These are phyloP conservation scores for Mortierella alpina DNA, from an alignment of 192 early-diverging fungal species.

Conservation along the genomic window DNA sequence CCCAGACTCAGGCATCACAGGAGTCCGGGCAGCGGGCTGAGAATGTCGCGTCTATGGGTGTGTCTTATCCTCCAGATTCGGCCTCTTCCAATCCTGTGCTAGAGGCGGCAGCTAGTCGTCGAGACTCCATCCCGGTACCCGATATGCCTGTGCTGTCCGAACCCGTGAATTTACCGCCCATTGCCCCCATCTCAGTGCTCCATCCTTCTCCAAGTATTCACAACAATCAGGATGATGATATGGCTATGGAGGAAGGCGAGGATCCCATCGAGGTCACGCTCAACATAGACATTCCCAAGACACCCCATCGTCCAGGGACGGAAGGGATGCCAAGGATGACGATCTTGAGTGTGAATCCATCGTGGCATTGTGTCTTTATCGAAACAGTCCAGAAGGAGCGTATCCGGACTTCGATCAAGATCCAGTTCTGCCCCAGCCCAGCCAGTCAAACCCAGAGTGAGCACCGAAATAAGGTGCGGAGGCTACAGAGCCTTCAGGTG, in stretches of 20 bases:
- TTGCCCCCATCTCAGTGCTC: neutral
- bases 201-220: too few species aligned
- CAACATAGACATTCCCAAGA: conserved; percentile 43
- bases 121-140: too few species aligned
- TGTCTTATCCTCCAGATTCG: too few species aligned
- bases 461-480: conserved; percentile 6
- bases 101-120: too few species aligned
- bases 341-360: conserved; percentile 36
- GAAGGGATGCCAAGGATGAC: conserved; percentile 18
- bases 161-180: neutral
- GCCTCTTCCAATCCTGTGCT: too few species aligned
- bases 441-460: neutral
- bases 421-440: conserved; percentile 41
- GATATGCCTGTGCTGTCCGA: too few species aligned
- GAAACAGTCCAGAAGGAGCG: conserved; percentile 25
- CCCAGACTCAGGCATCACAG: too few species aligned
- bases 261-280: conserved; percentile 33
- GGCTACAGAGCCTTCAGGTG: conserved; percentile 31
- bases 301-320: conserved; percentile 3
- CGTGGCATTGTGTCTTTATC: conserved; percentile 48
- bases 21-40: too few species aligned
- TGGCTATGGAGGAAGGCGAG: conserved; percentile 15
- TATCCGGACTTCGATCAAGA: conserved; percentile 11
- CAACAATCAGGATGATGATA: neutral
- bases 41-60: too few species aligned